A percentile compares a stretch with the other conserved stretches of the same genome.
Conservation (phyloP, 2,329 filamentous ascomycete species). For the Xylaria sp. region DNA sequence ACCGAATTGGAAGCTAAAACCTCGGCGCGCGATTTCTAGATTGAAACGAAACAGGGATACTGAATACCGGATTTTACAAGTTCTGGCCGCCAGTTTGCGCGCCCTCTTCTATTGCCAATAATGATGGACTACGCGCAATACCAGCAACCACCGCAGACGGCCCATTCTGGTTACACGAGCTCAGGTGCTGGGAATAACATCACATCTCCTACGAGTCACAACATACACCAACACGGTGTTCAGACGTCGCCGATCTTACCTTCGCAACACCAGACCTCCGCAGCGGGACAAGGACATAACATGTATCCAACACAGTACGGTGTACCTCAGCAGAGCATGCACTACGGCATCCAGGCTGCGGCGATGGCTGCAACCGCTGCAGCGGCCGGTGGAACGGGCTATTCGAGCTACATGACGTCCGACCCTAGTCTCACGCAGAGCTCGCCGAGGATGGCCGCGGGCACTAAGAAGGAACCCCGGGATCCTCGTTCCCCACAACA, state of each 20-base stretch:
- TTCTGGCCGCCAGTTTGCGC: conserved; percentile 27
- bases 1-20: conserved; percentile 15
- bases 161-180: conserved; percentile 60
- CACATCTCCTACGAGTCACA: conserved; percentile 67
- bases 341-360: conserved; percentile 82
- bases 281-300: conserved; percentile 62
- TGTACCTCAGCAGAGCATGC: conserved; percentile 68
- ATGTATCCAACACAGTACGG: conserved; percentile 77
- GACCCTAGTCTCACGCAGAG: conserved; percentile 63
- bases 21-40: conserved; percentile 12
- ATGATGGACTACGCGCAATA: conserved; percentile 76
- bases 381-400: conserved; percentile 67
- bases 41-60: conserved; percentile 30
- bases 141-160: conserved; percentile 62
- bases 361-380: conserved; percentile 90
- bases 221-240: conserved; percentile 59
- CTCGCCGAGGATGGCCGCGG: conserved; percentile 68
- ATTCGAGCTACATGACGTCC: conserved; percentile 66
- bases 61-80: conserved; percentile 29
- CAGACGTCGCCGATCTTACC: conserved; percentile 77
- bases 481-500: conserved; percentile 72
- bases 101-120: conserved; percentile 30
- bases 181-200: conserved; percentile 54
- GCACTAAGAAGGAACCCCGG: conserved; percentile 65
- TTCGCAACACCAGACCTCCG: conserved; percentile 66